Conservation (phyloP, 169 alveolate genomes). For the Plasmodium reichenowi region DNA sequence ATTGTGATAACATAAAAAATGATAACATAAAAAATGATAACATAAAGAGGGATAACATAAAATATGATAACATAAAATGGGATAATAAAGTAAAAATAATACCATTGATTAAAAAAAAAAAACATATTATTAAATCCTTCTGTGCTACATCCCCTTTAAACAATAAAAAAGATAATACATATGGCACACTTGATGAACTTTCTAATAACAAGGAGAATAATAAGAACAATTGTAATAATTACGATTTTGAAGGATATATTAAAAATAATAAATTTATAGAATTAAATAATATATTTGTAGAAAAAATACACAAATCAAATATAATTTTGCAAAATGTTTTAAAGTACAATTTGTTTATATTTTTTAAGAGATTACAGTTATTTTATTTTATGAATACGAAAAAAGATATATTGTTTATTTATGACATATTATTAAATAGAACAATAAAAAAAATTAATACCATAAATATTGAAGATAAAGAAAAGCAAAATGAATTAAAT, state of each 20-base stretch:
- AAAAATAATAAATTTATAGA: constrained; percentile 3
- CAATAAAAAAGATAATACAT: background rate
- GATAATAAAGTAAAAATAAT: too few relatives aligned
- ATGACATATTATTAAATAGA: constrained; percentile 37
- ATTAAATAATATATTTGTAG: constrained; percentile 13
- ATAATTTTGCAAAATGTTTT: constrained; percentile 2
- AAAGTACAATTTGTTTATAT: constrained; percentile 19
- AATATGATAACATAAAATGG: too few relatives aligned
- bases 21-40: too few relatives aligned
- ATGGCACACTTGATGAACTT: background rate
- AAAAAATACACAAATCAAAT: background rate
- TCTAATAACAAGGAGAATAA: background rate
- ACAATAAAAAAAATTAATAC: constrained; percentile 68
- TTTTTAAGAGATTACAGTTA: constrained; percentile 27
- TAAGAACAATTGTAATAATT: background rate
- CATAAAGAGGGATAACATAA: too few relatives aligned
- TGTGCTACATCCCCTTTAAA: background rate
- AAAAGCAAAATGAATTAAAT: constrained; percentile 63
- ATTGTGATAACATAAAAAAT: background rate
- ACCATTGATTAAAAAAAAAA: too few relatives aligned
- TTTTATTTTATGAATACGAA: constrained; percentile 14
- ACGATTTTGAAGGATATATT: too few relatives aligned
- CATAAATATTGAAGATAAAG: constrained; percentile 53
- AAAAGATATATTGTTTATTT: constrained; percentile 9
- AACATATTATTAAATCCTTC: too few relatives aligned